Evolutionary conservation across 2,329 filamentous ascomycete species (phyloP).

Genomic region (Colletotrichum lindemuthianum): DNA sequence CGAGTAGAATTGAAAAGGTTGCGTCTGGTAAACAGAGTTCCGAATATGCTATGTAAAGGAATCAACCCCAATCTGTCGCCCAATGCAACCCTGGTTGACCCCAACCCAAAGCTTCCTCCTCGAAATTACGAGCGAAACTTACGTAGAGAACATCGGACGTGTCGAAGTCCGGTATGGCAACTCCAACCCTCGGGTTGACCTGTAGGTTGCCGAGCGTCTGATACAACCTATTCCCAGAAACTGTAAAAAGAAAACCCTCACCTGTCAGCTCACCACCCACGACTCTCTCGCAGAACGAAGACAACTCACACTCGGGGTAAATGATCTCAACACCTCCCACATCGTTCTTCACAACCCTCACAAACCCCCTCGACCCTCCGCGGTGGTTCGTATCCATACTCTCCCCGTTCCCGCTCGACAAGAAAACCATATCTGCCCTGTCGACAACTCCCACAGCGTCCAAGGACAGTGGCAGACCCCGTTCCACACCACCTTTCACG

Average conservation of each 20-base stretch:
- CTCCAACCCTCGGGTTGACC: constrained; percentile 72
- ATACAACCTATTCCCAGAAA: constrained; percentile 85
- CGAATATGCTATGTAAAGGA: no score
- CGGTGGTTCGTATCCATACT: constrained; percentile 89
- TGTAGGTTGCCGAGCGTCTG: constrained; percentile 84
- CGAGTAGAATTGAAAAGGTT: no score
- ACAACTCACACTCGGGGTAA: constrained; percentile 75
- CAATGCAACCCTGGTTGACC: no score
- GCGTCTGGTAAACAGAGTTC: no score
- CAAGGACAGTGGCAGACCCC: constrained; percentile 55
- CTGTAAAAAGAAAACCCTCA: constrained; percentile 36
- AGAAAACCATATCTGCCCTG: constrained; percentile 79
- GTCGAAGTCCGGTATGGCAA: constrained; percentile 79
- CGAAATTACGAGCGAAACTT: constrained; percentile 3
- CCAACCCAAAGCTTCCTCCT: not conserved
- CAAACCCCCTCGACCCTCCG: constrained; percentile 78
- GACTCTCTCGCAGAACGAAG: not conserved
- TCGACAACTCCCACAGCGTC: constrained; percentile 68
- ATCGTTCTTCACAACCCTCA: constrained; percentile 72
- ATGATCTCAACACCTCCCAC: constrained; percentile 62
- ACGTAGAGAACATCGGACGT: constrained; percentile 77
- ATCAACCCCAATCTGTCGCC: no score
- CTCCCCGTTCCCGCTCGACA: constrained; percentile 72
- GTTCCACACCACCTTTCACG: constrained; percentile 38
- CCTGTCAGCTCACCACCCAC: not conserved